These are phyloP conservation scores for Dicorynia guianensis DNA, from an alignment of 306 rosid species.

Conservation along the genomic window DNA sequence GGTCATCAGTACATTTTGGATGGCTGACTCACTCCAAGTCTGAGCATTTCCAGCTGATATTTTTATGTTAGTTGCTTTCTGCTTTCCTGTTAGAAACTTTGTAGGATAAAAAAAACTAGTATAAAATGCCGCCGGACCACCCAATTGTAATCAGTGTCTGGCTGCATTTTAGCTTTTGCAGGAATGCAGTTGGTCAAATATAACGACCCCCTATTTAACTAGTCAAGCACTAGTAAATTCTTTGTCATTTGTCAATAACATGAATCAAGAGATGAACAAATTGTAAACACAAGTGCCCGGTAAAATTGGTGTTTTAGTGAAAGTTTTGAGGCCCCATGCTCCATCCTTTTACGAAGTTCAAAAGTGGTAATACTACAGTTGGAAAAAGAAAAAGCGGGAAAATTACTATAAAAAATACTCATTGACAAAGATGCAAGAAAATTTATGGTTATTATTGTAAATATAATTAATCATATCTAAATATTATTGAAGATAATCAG, in stretches of 20 bases:
- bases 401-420: not conserved
- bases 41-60: slow-evolving; percentile 13
- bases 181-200: not conserved
- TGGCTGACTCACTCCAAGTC: not conserved
- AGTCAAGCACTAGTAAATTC: not conserved
- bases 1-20: slow-evolving; percentile 2
- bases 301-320: not conserved
- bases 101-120: too few relatives aligned
- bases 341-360: not conserved
- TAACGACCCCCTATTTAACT: not conserved
- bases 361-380: slow-evolving; percentile 6
- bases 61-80: not conserved
- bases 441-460: too few relatives aligned
- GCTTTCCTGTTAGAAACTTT: not conserved
- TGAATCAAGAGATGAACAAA: too few relatives aligned
- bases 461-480: too few relatives aligned
- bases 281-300: not conserved
- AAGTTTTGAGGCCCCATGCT: slow-evolving; percentile 8
- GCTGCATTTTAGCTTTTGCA: not conserved
- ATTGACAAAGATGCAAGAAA: not conserved
- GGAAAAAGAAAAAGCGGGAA: not conserved
- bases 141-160: too few relatives aligned
- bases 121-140: too few relatives aligned
- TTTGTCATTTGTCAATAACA: too few relatives aligned
- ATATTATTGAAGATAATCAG: too few relatives aligned